Evolutionary conservation across 1,139 yeast genomes (phyloP).

Genomic region (Chernovozyma aurita): DNA sequence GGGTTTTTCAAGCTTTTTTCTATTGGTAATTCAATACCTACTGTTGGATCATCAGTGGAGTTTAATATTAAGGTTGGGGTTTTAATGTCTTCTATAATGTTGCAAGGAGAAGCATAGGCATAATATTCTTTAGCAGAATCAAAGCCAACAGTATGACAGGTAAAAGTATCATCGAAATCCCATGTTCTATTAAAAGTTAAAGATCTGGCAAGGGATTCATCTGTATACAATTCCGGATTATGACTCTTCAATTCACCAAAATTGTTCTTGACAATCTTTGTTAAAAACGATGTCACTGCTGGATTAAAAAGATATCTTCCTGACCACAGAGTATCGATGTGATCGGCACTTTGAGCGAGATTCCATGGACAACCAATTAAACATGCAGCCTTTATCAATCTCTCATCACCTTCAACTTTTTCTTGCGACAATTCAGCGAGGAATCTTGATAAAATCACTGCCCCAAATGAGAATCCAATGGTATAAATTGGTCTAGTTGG

Average conservation of each 20-base stretch:
- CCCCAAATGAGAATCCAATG: slow-evolving; percentile 89
- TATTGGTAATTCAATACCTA: slow-evolving; percentile 43
- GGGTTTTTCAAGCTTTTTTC: slow-evolving; percentile 26
- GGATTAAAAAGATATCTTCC: slow-evolving; percentile 63
- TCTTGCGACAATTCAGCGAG: slow-evolving; percentile 45
- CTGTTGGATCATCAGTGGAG: slow-evolving; percentile 82
- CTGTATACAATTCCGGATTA: slow-evolving; percentile 28
- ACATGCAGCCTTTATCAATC: slow-evolving; percentile 58
- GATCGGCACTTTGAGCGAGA: slow-evolving; percentile 52
- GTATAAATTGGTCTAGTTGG: slow-evolving; percentile 75
- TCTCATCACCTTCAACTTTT: slow-evolving; percentile 41
- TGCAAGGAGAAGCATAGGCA: slow-evolving; percentile 60
- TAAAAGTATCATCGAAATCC: slow-evolving; percentile 69
- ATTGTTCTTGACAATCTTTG: slow-evolving; percentile 60
- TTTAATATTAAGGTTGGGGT: slow-evolving; percentile 69
- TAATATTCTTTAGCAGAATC: slow-evolving; percentile 70
- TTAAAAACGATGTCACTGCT: slow-evolving; percentile 61
- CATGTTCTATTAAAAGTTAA: slow-evolving; percentile 32
- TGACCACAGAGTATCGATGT: slow-evolving; percentile 49
- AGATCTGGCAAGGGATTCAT: slow-evolving; percentile 28
- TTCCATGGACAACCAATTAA: slow-evolving; percentile 86
- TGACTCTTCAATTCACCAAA: slow-evolving; percentile 43
- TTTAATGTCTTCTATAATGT: slow-evolving; percentile 48
- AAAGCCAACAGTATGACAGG: slow-evolving; percentile 75
- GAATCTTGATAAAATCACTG: slow-evolving; percentile 71